Percentiles rank a stretch among this genome's conserved stretches.
Evolutionary conservation across 129 eudicot species (phyloP).

Genomic region (Helianthus annuus): DNA sequence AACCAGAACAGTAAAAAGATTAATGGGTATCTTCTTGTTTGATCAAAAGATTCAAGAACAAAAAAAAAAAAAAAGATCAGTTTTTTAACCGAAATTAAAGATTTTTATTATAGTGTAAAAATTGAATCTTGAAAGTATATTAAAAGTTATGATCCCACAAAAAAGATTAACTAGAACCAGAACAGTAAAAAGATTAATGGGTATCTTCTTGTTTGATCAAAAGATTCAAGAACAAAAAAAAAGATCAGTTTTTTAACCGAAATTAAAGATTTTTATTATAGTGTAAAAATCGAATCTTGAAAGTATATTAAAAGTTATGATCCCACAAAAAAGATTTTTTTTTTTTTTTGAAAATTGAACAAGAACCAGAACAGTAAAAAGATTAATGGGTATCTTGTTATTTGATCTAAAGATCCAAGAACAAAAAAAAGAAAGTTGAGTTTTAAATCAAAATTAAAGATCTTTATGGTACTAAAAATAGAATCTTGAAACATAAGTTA

Average conservation of each 20-base stretch:
- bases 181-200: slow-evolving; percentile 16
- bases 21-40: no score
- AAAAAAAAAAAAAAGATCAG: no score
- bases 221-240: background rate
- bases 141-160: no score
- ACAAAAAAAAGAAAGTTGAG: background rate
- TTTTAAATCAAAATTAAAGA: background rate
- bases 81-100: no score
- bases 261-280: no score
- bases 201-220: slow-evolving; percentile 21
- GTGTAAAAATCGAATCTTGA: no score
- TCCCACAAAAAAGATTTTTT: no score
- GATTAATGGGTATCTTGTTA: slow-evolving; percentile 13
- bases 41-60: no score
- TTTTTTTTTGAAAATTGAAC: no score
- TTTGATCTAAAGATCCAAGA: slow-evolving; percentile 23
- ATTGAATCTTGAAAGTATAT: slow-evolving; percentile 5
- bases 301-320: background rate
- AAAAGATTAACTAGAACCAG: background rate
- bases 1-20: no score
- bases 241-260: background rate
- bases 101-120: no score
- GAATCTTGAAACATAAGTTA: no score
- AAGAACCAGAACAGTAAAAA: background rate
- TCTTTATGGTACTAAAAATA: background rate